Base-by-base conservation (phyloP, 2,329 filamentous ascomycete genomes). In the Trichophyton schoenleinii region DNA sequence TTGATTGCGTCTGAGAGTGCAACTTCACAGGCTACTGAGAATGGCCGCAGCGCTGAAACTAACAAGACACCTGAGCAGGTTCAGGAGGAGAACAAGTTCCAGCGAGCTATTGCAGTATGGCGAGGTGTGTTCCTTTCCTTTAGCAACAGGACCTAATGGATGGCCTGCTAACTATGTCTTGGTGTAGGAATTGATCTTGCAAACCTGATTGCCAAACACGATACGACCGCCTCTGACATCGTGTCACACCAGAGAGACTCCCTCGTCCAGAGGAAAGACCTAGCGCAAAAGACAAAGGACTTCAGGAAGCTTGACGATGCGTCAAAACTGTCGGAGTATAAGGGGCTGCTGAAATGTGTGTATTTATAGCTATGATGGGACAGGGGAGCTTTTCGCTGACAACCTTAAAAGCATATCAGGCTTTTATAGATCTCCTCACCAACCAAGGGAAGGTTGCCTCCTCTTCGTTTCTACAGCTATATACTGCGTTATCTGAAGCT, bases 271-370 rank as follows among this genome's bases (percentile, higher is more conserved):
- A 83, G 94, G 60, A 99, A 99, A 72, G 95, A 99, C 64, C 80
- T 99, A 20, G 94, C 95, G n/a, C 91, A 96, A 71, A 97, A 96
- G 80, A 99, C 94, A 0, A 99, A 99, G 70, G 92, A 97, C 69
- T 99, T 97, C 68, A 82, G 91, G 64, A 97, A 96, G 73, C 81
- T 95, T 9, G 92, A 97, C 68, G 91, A 99, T 78, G 78, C 87
- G 9, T 84, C 83, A 61, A 99, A 97, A 74, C 77, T 99, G 60
- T 80, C 80, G 3, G 94, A 99, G 73, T 85, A 95, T 77, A 99
- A 97, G 76, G 84, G 84, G 44, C 77, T 99, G 58, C 77, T 99
- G 63, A 96, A 96, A 80, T 86, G 89, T 91, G 72, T 22, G 65
- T 60, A 25, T n/a, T 20, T 7, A 18, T 48, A 46, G 13, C 8